Evolutionary conservation across 176 grass and related monocot species (phyloP).

Genomic region (Tuctoria greenei): DNA sequence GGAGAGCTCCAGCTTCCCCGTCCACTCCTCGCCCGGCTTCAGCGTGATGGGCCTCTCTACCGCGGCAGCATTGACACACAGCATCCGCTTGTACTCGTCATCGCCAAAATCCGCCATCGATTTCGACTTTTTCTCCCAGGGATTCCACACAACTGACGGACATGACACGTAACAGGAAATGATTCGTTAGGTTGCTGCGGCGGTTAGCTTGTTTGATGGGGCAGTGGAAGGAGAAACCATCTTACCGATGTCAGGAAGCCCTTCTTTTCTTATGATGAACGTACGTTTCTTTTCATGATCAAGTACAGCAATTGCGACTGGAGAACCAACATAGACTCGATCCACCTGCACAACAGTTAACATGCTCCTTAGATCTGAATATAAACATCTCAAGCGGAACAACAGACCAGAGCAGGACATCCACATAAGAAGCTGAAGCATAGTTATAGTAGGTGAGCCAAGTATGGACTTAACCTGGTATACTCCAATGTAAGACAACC

Average conservation of each 20-base stretch:
- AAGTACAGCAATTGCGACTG: conserved; percentile 77
- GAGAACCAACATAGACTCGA: conserved; percentile 75
- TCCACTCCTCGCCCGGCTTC: conserved; percentile 93
- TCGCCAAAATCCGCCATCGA: conserved; percentile 67
- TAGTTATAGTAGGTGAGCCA: too few relatives aligned
- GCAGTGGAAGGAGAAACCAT: not conserved
- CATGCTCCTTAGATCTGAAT: not conserved
- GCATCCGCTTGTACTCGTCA: conserved; percentile 90
- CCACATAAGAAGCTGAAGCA: too few relatives aligned
- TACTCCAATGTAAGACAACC: not conserved
- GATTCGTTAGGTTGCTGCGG: not conserved
- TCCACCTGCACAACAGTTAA: conserved; percentile 56
- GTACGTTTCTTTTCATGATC: conserved; percentile 93
- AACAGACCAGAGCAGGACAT: not conserved
- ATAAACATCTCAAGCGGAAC: not conserved
- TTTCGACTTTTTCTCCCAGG: conserved; percentile 85
- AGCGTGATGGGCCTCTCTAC: conserved; percentile 62
- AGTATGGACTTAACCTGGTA: too few relatives aligned
- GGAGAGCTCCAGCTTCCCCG: conserved; percentile 78
- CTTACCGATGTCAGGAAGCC: conserved; percentile 84
- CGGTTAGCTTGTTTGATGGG: not conserved
- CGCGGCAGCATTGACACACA: conserved; percentile 77
- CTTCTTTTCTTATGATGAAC: conserved; percentile 74
- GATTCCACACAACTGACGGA: conserved; percentile 83
- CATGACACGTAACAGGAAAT: not conserved